Conservation (phyloP, 257 asterid genomes). For the Galeopsis tetrahit region DNA sequence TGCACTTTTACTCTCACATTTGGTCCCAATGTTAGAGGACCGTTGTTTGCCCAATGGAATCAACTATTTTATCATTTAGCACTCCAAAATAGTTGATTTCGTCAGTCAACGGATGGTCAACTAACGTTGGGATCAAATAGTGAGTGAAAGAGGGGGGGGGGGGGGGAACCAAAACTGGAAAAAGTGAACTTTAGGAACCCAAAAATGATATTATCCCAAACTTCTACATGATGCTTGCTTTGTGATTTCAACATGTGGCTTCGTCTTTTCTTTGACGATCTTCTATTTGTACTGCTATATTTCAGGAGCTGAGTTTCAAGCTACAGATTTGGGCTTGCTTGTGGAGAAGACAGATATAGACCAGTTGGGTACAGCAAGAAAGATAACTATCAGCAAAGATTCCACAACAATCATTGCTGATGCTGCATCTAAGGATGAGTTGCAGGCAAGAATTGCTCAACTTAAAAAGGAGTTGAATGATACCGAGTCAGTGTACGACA, state of each 20-base stretch:
- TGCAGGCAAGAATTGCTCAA: constrained; percentile 88
- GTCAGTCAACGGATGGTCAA: too few relatives aligned
- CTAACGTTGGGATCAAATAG: too few relatives aligned
- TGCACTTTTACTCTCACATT: too few relatives aligned
- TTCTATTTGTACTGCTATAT: background rate
- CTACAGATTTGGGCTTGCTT: constrained; percentile 78
- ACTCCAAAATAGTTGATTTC: too few relatives aligned
- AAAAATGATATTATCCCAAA: too few relatives aligned
- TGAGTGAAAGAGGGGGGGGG: too few relatives aligned
- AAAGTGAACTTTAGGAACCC: too few relatives aligned
- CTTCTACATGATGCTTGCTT: background rate
- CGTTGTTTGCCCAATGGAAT: too few relatives aligned
- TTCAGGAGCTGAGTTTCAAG: constrained; percentile 96
- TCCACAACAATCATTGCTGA: constrained; percentile 94
- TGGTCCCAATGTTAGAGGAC: too few relatives aligned
- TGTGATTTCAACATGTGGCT: constrained; percentile 12
- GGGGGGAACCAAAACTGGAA: too few relatives aligned
- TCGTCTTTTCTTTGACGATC: background rate
- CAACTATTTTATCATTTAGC: too few relatives aligned
- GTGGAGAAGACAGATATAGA: constrained; percentile 83
- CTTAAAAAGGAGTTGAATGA: constrained; percentile 76
- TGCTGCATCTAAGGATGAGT: constrained; percentile 96
- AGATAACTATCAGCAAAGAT: constrained; percentile 74
- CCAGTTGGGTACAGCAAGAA: constrained; percentile 87
- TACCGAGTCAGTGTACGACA: constrained; percentile 84